These are phyloP conservation scores for Ophiostoma ulmi DNA, from an alignment of 2,329 filamentous ascomycete genomes.

Conservation along the genomic window DNA sequence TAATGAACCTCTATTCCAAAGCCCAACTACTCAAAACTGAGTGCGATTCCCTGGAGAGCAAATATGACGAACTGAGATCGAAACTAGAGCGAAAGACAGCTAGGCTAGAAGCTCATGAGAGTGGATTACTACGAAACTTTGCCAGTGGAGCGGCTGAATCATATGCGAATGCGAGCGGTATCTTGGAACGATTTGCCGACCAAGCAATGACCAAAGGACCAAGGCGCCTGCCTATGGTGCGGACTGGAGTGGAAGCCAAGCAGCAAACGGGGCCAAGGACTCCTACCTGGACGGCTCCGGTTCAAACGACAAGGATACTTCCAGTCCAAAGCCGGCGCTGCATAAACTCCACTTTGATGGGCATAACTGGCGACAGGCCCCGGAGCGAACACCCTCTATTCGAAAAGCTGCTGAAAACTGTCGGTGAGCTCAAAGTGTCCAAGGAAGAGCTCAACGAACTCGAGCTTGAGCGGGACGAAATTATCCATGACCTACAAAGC, in stretches of 20 bases:
- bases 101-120: not conserved
- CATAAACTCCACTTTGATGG: not conserved
- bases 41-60: slow-evolving; percentile 31
- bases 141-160: slow-evolving; percentile 3
- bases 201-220: not conserved
- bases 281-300: not conserved
- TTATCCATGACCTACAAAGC: not conserved
- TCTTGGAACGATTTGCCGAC: slow-evolving; percentile 29
- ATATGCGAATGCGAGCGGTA: slow-evolving; percentile 11
- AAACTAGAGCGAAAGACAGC: slow-evolving; percentile 10
- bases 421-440: not conserved
- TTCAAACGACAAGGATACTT: not conserved
- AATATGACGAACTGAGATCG: slow-evolving; percentile 32
- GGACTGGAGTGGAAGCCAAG: not conserved
- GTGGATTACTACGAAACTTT: not conserved
- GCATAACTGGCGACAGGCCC: not conserved
- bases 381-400: not conserved
- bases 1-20: not conserved
- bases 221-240: not conserved
- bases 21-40: slow-evolving; percentile 11
- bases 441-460: not conserved
- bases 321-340: no score
- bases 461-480: not conserved
- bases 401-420: not conserved
- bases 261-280: not conserved